A percentile compares a stretch with the other conserved stretches of the same genome.
Evolutionary conservation across 495 filamentous ascomycete genomes (phyloP).

Genomic region (Sabuloglossum arenarium): DNA sequence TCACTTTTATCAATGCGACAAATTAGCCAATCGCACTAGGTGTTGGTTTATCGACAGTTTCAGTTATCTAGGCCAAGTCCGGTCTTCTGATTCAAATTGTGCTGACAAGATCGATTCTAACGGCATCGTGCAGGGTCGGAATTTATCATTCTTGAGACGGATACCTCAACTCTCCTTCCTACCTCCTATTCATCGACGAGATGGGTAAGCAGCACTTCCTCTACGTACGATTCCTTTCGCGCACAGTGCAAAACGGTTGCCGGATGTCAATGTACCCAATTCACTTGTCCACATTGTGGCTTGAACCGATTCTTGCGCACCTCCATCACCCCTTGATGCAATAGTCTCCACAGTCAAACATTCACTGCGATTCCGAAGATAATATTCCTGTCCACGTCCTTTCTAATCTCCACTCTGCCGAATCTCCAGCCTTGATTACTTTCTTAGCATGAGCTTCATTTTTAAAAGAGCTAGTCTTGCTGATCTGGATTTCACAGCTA

Average conservation of each 20-base stretch:
- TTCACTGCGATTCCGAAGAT: not conserved
- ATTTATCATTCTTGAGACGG: not conserved
- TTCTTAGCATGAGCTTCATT: not conserved
- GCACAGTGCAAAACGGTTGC: not conserved
- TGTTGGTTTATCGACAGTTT: not conserved
- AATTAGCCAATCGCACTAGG: not conserved
- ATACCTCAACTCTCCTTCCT: not conserved
- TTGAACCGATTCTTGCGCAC: not conserved
- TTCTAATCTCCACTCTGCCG: not conserved
- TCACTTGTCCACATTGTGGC: not conserved
- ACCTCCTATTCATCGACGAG: not conserved
- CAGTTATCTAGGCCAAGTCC: not conserved
- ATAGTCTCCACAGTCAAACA: not conserved
- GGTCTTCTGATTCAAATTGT: not conserved
- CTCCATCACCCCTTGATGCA: not conserved
- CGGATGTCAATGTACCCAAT: not conserved
- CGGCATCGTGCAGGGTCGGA: not conserved
- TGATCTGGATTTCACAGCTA: not conserved
- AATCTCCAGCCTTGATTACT: not conserved
- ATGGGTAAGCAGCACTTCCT: not conserved
- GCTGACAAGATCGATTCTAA: not conserved
- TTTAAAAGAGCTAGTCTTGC: not conserved
- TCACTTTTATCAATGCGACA: not conserved
- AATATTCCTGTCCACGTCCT: not conserved
- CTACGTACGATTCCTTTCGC: not conserved